Base-by-base conservation (phyloP, 208 protist species). In the Crithidia expoeki region DNA sequence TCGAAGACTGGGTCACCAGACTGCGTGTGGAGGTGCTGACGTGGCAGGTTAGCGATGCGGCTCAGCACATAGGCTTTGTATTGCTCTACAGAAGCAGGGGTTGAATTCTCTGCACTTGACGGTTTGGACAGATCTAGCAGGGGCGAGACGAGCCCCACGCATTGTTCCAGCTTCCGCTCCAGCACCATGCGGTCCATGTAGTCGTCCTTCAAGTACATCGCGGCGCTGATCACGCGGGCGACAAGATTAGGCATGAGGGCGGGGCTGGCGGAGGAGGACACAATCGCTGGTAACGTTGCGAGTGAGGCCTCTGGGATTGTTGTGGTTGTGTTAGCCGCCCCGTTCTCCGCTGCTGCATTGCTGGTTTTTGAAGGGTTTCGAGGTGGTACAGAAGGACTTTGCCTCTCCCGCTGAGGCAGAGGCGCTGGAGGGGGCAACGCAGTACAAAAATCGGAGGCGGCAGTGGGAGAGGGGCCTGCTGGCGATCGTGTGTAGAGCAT, bases 101-200 rank as follows among this genome's bases (percentile, higher is more conserved):
- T 28, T 17, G 27, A 7, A 11, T 12, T 42, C 12, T 42, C 12
- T 12, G 36, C 12, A 42, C 12, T 42, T 12, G n/a, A 4, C 1
- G 49, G 25, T 4, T 55, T 25, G 0, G 72, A 44, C 0, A 49
- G 38, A 16, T 59, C 36, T 17, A 17, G 42, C 42, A 47, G 59
- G 3, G 53, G 12, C 11, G 50, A 28, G 1, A 53, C 68, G 16
- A 52, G 60, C n/a, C 67, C 65, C 1, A 64, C 28, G 44, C 70
- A 40, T 52, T 79, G 59, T 47, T 74, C 49, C 47, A 84, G 53
- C 12, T 72, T 68, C 19, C 87, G 74, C 60, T 91, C 77, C 52
- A 96, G 49, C 42, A 94, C 80, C 81, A 96, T 83, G 9, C 88
- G 85, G 27, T 96, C 91, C 61, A 96, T 74, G 68, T 96, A 96